Evolutionary conservation across 306 rosid genomes (phyloP).

Genomic region (Cucumis cinereus): DNA sequence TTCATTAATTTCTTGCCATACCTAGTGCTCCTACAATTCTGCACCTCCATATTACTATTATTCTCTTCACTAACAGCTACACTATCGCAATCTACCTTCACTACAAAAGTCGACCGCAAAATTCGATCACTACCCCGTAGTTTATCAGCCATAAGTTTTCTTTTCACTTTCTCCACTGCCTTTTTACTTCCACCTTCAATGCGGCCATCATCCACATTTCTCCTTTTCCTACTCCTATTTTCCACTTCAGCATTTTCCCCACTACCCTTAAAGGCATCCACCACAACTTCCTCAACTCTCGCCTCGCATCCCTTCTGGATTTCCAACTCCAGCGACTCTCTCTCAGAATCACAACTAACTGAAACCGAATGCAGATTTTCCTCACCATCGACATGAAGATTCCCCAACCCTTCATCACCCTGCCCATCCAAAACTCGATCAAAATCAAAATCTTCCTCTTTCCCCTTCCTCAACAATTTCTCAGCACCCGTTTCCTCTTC

Average conservation of each 20-base stretch:
- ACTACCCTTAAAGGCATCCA: conserved; percentile 16
- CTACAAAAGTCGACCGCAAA: conserved; percentile 39
- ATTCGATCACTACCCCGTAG: conserved; percentile 29
- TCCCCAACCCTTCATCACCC: conserved; percentile 10
- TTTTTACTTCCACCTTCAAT: conserved; percentile 8
- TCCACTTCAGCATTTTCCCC: conserved; percentile 23
- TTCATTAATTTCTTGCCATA: conserved; percentile 21
- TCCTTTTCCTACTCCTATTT: conserved; percentile 16
- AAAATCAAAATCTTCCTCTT: no score
- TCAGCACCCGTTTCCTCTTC: conserved; percentile 65
- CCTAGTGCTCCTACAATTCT: conserved; percentile 9
- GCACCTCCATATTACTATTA: conserved; percentile 10
- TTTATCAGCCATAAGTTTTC: conserved; percentile 11
- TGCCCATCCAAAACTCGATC: conserved; percentile 11
- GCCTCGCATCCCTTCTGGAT: conserved; percentile 17
- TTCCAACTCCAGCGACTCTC: conserved; percentile 5
- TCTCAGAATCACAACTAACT: conserved; percentile 2
- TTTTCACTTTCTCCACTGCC: conserved; percentile 15
- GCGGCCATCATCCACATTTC: conserved; percentile 15
- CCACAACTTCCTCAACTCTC: conserved; percentile 15
- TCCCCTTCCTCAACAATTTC: conserved; percentile 13
- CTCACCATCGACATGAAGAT: conserved; percentile 18
- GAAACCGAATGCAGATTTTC: conserved; percentile 14
- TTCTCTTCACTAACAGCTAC: conserved; percentile 19
- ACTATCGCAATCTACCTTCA: conserved; percentile 14